These are phyloP conservation scores for Dalbergia cochinchinensis DNA, from an alignment of 306 rosid species.

Conservation along the genomic window DNA sequence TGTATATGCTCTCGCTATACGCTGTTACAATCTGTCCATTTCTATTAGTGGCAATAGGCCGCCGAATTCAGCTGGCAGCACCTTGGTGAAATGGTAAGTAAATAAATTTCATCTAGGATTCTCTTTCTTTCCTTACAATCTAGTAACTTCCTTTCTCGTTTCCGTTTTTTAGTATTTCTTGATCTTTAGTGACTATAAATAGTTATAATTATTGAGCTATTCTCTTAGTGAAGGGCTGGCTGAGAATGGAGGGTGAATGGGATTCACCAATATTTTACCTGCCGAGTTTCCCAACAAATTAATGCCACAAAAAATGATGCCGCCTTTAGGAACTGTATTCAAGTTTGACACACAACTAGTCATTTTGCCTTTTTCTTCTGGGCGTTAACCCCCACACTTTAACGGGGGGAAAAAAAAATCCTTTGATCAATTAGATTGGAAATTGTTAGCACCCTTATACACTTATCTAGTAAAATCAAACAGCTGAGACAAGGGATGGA, in stretches of 20 bases:
- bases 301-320: too few species aligned
- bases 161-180: not conserved
- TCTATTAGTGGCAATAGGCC: not conserved
- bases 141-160: constrained; percentile 6
- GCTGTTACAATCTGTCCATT: not conserved
- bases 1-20: constrained; percentile 42
- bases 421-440: not conserved
- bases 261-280: not conserved
- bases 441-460: not conserved
- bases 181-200: not conserved
- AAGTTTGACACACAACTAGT: too few species aligned
- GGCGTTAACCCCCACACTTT: too few species aligned
- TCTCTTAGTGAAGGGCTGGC: not conserved
- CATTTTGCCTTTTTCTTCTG: too few species aligned
- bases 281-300: not conserved
- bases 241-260: not conserved
- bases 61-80: not conserved
- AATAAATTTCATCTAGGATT: not conserved
- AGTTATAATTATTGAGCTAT: not conserved
- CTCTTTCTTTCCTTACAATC: not conserved
- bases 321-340: too few species aligned
- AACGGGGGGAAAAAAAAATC: too few species aligned
- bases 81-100: not conserved
- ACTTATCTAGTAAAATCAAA: not conserved
- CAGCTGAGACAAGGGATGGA: constrained; percentile 5